Percentiles rank a stretch among this genome's conserved stretches.
These are phyloP conservation scores for Hymenochaete sp. DNA, from an alignment of 1,284 basidiomycete species.

Conservation along the genomic window DNA sequence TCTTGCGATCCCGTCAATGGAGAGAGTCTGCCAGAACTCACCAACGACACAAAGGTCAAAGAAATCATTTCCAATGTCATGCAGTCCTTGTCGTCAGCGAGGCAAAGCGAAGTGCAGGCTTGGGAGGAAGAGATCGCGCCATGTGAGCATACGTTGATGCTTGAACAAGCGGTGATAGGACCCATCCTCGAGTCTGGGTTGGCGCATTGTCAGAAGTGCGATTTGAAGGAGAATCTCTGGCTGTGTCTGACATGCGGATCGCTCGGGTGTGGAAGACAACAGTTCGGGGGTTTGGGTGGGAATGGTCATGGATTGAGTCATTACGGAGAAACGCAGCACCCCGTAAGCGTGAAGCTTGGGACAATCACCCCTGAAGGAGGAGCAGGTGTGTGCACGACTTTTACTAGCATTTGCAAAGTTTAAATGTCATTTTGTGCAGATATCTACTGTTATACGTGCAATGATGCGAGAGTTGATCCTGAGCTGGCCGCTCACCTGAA, in stretches of 20 bases:
- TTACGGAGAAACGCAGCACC: conserved; percentile 69
- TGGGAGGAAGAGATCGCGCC: conserved; percentile 93
- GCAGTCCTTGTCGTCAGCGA: conserved; percentile 78
- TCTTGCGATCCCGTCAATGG: conserved; percentile 52
- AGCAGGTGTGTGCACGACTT: conserved; percentile 48
- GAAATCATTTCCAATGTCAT: conserved; percentile 66
- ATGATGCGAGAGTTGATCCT: conserved; percentile 81
- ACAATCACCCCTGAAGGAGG: conserved; percentile 94
- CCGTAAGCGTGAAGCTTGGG: conserved; percentile 88
- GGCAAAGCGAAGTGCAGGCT: conserved; percentile 90
- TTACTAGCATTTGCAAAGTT: not conserved
- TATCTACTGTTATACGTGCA: conserved; percentile 90
- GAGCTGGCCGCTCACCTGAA: conserved; percentile 69
- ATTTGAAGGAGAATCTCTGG: conserved; percentile 88
- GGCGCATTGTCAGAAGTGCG: conserved; percentile 70
- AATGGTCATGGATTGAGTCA: conserved; percentile 89
- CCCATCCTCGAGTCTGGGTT: conserved; percentile 55
- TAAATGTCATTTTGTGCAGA: conserved; percentile 40
- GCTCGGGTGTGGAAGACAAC: conserved; percentile 87
- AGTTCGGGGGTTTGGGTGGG: conserved; percentile 80
- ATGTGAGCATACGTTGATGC: conserved; percentile 81
- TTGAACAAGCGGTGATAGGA: conserved; percentile 56
- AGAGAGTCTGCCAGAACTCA: conserved; percentile 36
- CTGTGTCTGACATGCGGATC: conserved; percentile 91
- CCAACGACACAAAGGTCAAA: conserved; percentile 32